Evolutionary conservation across 2,329 filamentous ascomycete species (phyloP).

Genomic region (Colletotrichum sojae): DNA sequence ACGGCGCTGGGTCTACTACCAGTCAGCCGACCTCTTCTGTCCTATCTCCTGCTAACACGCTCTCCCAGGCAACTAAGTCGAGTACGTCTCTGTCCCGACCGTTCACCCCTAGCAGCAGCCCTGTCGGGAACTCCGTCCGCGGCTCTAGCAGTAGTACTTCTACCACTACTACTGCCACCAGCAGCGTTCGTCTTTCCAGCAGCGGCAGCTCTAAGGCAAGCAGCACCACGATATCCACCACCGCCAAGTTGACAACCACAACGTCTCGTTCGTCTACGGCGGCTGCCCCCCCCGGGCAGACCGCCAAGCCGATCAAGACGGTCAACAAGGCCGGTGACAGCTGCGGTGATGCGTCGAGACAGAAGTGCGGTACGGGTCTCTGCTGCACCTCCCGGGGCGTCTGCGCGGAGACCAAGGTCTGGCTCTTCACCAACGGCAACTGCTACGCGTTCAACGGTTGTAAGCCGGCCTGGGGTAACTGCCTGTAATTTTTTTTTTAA

Average conservation of each 20-base stretch:
- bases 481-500: background rate
- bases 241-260: slow-evolving; percentile 1
- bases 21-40: slow-evolving; percentile 18
- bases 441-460: slow-evolving; percentile 16
- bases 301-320: slow-evolving; percentile 10
- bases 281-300: slow-evolving; percentile 8
- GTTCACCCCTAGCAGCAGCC: background rate
- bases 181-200: background rate
- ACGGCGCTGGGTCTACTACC: background rate
- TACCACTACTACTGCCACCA: background rate
- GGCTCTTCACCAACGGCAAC: slow-evolving; percentile 1
- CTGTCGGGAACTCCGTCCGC: background rate
- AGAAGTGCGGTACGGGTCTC: slow-evolving; percentile 19
- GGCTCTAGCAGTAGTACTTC: too few species aligned
- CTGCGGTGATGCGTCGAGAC: slow-evolving; percentile 10
- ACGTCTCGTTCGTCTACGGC: background rate
- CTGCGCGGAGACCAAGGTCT: background rate
- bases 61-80: slow-evolving; percentile 12
- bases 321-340: slow-evolving; percentile 3
- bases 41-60: slow-evolving; percentile 24
- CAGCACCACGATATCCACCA: background rate
- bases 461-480: slow-evolving; percentile 13
- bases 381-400: slow-evolving; percentile 13
- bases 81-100: slow-evolving; percentile 1
- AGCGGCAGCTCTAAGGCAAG: background rate